Evolutionary conservation across 2,329 filamentous ascomycete genomes (phyloP).

Genomic region (Cytospora mali): DNA sequence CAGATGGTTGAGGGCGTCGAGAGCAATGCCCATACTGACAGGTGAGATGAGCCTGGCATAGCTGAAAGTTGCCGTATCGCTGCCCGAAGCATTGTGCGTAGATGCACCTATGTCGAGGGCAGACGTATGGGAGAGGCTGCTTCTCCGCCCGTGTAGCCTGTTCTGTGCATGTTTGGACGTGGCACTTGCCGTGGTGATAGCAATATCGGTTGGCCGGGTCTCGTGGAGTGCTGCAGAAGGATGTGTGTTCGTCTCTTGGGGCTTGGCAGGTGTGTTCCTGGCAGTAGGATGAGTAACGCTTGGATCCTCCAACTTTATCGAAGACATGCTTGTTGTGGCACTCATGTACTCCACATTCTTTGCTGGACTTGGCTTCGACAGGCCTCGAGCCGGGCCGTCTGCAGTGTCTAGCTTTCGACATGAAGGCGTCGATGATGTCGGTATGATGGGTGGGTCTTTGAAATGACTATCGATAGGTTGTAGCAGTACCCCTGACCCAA

Average conservation of each 20-base stretch:
- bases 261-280: slow-evolving; percentile 26
- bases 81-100: slow-evolving; percentile 4
- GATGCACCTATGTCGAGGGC: slow-evolving; percentile 20
- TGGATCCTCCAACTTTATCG: slow-evolving; percentile 1
- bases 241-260: slow-evolving; percentile 16
- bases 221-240: slow-evolving; percentile 27
- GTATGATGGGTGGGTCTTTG: slow-evolving; percentile 5
- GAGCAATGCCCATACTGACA: slow-evolving; percentile 17
- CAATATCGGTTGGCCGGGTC: slow-evolving; percentile 24
- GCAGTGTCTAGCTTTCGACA: slow-evolving; percentile 5
- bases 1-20: slow-evolving; percentile 8
- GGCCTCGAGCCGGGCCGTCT: slow-evolving; percentile 15
- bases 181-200: slow-evolving; percentile 25
- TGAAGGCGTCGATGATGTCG: slow-evolving; percentile 11
- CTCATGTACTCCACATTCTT: slow-evolving; percentile 2
- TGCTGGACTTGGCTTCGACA: not conserved
- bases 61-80: not conserved
- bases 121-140: slow-evolving; percentile 21
- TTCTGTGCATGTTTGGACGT: slow-evolving; percentile 4
- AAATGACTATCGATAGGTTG: slow-evolving; percentile 2
- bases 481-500: slow-evolving; percentile 6
- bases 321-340: slow-evolving; percentile 18
- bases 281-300: slow-evolving; percentile 21
- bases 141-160: slow-evolving; percentile 16
- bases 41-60: slow-evolving; percentile 24